phyloP scores from a whole-genome alignment of 2,329 filamentous ascomycete species.

The Cytospora chrysosperma region DNA sequence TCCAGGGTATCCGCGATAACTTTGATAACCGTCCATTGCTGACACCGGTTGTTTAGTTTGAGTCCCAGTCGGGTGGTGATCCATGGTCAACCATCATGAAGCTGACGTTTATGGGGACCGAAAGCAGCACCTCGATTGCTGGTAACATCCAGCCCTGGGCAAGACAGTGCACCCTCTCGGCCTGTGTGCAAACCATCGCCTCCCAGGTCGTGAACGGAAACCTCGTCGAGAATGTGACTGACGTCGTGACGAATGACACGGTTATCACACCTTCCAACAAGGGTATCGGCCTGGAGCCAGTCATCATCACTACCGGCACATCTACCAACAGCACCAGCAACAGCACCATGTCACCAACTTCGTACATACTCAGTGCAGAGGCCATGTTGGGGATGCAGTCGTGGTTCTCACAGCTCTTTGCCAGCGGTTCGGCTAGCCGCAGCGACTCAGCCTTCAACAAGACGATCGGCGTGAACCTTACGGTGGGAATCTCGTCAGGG shows the following conservation, averaged over 20 bases:
- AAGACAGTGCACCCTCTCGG: slow-evolving; percentile 32
- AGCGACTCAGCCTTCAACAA: slow-evolving; percentile 30
- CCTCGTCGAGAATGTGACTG: slow-evolving; percentile 29
- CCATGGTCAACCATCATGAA: slow-evolving; percentile 35
- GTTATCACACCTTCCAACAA: slow-evolving; percentile 25
- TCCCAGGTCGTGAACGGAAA: slow-evolving; percentile 31
- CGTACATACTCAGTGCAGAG: slow-evolving; percentile 31
- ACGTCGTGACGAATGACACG: slow-evolving; percentile 29
- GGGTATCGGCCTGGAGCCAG: slow-evolving; percentile 24
- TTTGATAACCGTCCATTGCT: not conserved
- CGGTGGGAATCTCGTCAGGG: slow-evolving; percentile 35
- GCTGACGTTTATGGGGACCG: slow-evolving; percentile 37
- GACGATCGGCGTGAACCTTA: slow-evolving; percentile 35
- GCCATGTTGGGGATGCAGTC: slow-evolving; percentile 34
- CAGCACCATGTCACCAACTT: slow-evolving; percentile 5
- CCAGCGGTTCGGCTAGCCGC: slow-evolving; percentile 32
- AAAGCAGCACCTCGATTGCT: slow-evolving; percentile 28
- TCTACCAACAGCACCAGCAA: slow-evolving; percentile 3
- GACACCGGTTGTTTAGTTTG: slow-evolving; percentile 25
- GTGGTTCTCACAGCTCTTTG: slow-evolving; percentile 34
- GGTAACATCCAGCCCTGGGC: slow-evolving; percentile 33
- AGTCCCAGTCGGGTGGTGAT: slow-evolving; percentile 28
- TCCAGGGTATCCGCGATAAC: too few relatives aligned
- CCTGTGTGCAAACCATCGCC: slow-evolving; percentile 34
- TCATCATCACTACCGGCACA: slow-evolving; percentile 26